A percentile compares a stretch with the other conserved stretches of the same genome.
These are phyloP conservation scores for Pichia kluyveri DNA, from an alignment of 805 yeast species.

Conservation along the genomic window DNA sequence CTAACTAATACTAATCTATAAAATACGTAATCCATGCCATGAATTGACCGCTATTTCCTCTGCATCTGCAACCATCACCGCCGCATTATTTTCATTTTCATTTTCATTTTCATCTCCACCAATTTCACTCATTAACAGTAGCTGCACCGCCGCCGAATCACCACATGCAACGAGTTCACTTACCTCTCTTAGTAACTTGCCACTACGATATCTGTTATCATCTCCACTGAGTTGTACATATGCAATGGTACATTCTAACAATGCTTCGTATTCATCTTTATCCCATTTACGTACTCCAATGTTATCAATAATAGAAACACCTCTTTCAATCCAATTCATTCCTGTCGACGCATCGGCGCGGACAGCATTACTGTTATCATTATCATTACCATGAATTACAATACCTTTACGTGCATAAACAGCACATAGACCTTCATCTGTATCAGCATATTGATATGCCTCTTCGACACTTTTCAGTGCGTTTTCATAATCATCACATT, in stretches of 20 bases:
- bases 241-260: neutral
- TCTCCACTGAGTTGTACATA: too few relatives aligned
- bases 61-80: too few relatives aligned
- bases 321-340: too few relatives aligned
- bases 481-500: constrained; percentile 45
- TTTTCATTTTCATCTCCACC: too few relatives aligned
- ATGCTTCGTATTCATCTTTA: constrained; percentile 1
- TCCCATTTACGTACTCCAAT: neutral
- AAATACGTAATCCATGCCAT: neutral
- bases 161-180: neutral
- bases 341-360: too few relatives aligned
- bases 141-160: neutral
- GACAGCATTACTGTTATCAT: too few relatives aligned
- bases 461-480: constrained; percentile 67
- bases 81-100: too few relatives aligned
- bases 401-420: constrained; percentile 6
- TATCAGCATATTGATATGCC: constrained; percentile 1
- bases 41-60: neutral
- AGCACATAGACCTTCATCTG: neutral
- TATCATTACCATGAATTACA: neutral
- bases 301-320: too few relatives aligned
- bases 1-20: too few relatives aligned
- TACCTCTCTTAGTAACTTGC: neutral
- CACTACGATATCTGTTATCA: neutral
- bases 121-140: neutral